Conservation (phyloP, 495 filamentous ascomycete genomes). For the Hypoxylon intermedium region DNA sequence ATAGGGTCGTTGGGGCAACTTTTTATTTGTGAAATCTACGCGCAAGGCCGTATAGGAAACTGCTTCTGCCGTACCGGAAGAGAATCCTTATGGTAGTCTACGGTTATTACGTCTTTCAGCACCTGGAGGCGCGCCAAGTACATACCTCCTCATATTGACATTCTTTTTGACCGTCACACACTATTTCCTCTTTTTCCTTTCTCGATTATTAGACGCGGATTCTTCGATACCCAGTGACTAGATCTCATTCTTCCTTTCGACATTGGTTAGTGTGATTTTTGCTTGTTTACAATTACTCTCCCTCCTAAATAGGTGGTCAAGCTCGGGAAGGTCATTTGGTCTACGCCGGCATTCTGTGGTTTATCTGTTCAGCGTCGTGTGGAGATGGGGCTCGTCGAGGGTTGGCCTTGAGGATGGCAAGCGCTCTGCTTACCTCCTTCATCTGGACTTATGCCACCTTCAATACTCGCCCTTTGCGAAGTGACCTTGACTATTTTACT, state of each 20-base stretch:
- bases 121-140: too few relatives aligned
- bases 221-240: constrained; percentile 51
- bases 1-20: too few relatives aligned
- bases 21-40: too few relatives aligned
- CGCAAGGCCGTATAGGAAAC: too few relatives aligned
- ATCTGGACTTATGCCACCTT: constrained; percentile 24
- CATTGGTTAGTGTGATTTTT: constrained; percentile 41
- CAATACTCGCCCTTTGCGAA: constrained; percentile 17
- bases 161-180: constrained; percentile 24
- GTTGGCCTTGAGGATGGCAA: constrained; percentile 13
- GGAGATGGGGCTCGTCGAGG: constrained; percentile 21
- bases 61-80: too few relatives aligned
- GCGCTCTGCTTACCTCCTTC: constrained; percentile 29
- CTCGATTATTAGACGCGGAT: constrained; percentile 43
- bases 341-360: constrained; percentile 24
- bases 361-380: constrained; percentile 19
- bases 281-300: constrained; percentile 1
- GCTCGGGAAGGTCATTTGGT: constrained; percentile 9
- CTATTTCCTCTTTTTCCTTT: constrained; percentile 21
- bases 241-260: constrained; percentile 42
- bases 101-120: too few relatives aligned
- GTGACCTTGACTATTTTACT: constrained; percentile 10
- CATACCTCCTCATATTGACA: constrained; percentile 10
- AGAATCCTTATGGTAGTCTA: too few relatives aligned
- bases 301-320: constrained; percentile 3